These are phyloP conservation scores for Alternaria angustiovoidea DNA, from an alignment of 2,329 filamentous ascomycete species.

Conservation along the genomic window DNA sequence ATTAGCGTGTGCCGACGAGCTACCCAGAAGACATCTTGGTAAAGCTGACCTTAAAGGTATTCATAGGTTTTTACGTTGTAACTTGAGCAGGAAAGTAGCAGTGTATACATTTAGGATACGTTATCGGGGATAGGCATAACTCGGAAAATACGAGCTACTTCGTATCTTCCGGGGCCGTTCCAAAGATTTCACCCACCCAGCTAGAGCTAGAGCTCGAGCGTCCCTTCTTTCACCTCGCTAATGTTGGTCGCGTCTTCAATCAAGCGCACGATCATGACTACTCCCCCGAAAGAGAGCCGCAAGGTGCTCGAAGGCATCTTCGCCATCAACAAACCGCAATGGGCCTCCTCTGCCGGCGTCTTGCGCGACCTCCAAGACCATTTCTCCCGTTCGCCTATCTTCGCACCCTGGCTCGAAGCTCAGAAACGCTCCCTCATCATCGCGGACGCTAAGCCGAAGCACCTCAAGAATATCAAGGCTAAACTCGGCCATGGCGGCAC, in stretches of 20 bases:
- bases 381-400: conserved; percentile 82
- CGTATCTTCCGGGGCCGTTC: background rate
- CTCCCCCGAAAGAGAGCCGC: conserved; percentile 35
- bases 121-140: background rate
- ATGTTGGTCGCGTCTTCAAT: conserved; percentile 33
- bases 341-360: conserved; percentile 87
- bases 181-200: conserved; percentile 8
- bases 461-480: conserved; percentile 65
- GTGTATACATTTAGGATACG: background rate
- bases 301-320: conserved; percentile 70
- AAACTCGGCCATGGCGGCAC: conserved; percentile 98
- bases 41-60: background rate
- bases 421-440: conserved; percentile 67
- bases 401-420: conserved; percentile 76
- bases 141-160: background rate
- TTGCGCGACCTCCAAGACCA: conserved; percentile 85
- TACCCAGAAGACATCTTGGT: background rate
- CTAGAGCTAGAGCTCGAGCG: background rate
- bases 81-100: background rate
- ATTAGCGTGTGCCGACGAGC: background rate
- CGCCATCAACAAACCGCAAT: conserved; percentile 91
- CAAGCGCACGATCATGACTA: conserved; percentile 33
- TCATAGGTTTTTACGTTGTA: background rate
- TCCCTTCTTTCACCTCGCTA: conserved; percentile 11
- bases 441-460: conserved; percentile 64